phyloP scores from a whole-genome alignment of 1,284 basidiomycete species.

The Chondrostereum purpureum region DNA sequence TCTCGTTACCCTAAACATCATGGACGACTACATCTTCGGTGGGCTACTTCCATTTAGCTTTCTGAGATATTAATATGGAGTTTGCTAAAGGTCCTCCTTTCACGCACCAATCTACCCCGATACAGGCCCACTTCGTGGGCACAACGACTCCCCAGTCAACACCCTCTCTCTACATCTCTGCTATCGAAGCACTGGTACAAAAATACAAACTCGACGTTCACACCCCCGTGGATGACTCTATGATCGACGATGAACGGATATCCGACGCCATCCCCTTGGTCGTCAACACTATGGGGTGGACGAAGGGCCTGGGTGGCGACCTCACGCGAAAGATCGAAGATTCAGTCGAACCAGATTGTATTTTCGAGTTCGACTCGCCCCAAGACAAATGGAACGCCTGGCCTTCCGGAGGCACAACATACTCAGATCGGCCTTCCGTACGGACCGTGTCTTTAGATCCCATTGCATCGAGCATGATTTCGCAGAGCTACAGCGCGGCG shows the following conservation, averaged over 20 bases:
- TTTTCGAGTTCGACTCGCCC: slow-evolving; percentile 49
- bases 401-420: slow-evolving; percentile 7
- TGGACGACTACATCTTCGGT: slow-evolving; percentile 72
- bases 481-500: slow-evolving; percentile 54
- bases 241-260: slow-evolving; percentile 29
- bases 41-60: slow-evolving; percentile 12
- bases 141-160: slow-evolving; percentile 72
- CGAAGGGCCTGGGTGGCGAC: slow-evolving; percentile 88
- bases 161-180: slow-evolving; percentile 74
- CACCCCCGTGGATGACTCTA: slow-evolving; percentile 28
- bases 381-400: slow-evolving; percentile 15
- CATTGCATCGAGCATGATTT: slow-evolving; percentile 24
- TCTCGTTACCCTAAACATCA: slow-evolving; percentile 73
- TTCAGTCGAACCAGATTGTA: slow-evolving; percentile 55
- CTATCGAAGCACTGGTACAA: slow-evolving; percentile 63
- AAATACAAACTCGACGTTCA: slow-evolving; percentile 71
- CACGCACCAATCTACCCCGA: slow-evolving; percentile 70
- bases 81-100: slow-evolving; percentile 70
- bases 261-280: slow-evolving; percentile 71
- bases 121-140: slow-evolving; percentile 81
- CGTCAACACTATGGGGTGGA: slow-evolving; percentile 97
- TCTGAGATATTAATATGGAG: slow-evolving; percentile 1
- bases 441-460: slow-evolving; percentile 30
- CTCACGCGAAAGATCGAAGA: slow-evolving; percentile 67
- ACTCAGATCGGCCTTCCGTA: slow-evolving; percentile 9